These are phyloP conservation scores for Vicia faba DNA, from an alignment of 306 rosid species.

Conservation along the genomic window DNA sequence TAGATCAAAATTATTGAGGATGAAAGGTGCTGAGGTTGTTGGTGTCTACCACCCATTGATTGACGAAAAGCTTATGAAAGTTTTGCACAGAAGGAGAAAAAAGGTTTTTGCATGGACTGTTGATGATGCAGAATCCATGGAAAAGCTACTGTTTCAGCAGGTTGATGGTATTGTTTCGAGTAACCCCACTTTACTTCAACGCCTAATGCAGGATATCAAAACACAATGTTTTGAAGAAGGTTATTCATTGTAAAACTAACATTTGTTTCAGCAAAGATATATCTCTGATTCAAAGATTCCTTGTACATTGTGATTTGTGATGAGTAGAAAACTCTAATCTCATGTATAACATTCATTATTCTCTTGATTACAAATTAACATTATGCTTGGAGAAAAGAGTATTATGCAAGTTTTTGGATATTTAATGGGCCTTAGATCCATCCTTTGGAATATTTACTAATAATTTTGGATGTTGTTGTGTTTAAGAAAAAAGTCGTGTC, in stretches of 20 bases:
- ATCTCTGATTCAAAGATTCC: slow-evolving; percentile 2
- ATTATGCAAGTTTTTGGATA: too few relatives aligned
- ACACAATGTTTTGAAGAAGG: slow-evolving; percentile 80
- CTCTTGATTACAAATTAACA: slow-evolving; percentile 12
- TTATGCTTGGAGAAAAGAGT: background rate
- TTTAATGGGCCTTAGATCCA: too few relatives aligned
- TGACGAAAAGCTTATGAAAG: slow-evolving; percentile 70
- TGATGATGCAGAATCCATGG: slow-evolving; percentile 75
- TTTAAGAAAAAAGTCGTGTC: too few relatives aligned
- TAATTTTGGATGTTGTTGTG: too few relatives aligned
- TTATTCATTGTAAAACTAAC: slow-evolving; percentile 53
- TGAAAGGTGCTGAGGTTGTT: slow-evolving; percentile 80
- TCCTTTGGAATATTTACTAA: too few relatives aligned
- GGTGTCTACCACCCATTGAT: slow-evolving; percentile 85
- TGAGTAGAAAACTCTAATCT: slow-evolving; percentile 1
- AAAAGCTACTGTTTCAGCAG: slow-evolving; percentile 59
- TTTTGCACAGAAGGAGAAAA: slow-evolving; percentile 75
- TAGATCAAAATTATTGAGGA: slow-evolving; percentile 69
- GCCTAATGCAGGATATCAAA: slow-evolving; percentile 68
- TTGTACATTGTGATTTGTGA: slow-evolving; percentile 18
- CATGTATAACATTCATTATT: slow-evolving; percentile 19
- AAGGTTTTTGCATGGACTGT: slow-evolving; percentile 92
- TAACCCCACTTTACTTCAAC: slow-evolving; percentile 71
- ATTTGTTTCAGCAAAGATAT: slow-evolving; percentile 9
- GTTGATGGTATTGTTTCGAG: slow-evolving; percentile 87